Evolutionary conservation across 805 yeast genomes (phyloP).

Genomic region (Tetrapisispora nanseiensis): DNA sequence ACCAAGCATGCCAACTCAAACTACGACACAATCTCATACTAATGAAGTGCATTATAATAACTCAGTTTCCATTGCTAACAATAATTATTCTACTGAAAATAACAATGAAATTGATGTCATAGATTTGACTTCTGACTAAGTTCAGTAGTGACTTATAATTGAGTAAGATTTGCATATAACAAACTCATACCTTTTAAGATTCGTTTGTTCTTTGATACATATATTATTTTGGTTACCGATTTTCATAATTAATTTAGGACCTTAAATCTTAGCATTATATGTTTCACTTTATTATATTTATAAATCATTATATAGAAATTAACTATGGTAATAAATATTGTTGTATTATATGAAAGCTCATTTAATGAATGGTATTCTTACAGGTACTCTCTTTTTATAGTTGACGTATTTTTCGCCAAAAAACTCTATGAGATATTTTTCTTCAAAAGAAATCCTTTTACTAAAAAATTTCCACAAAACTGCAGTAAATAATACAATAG

Average conservation of each 20-base stretch:
- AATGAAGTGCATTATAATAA: background rate
- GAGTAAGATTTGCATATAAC: background rate
- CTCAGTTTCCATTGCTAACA: no score
- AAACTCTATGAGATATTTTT: slow-evolving; percentile 48
- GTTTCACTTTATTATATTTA: no score
- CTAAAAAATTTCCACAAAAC: slow-evolving; percentile 62
- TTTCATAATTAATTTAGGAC: no score
- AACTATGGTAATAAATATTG: background rate
- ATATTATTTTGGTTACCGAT: no score
- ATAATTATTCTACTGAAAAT: no score
- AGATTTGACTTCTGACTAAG: slow-evolving; percentile 19
- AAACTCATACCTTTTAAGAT: no score
- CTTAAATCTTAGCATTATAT: no score
- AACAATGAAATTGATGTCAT: slow-evolving; percentile 10
- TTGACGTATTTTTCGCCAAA: slow-evolving; percentile 57
- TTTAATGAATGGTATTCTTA: slow-evolving; percentile 56
- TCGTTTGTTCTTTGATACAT: background rate
- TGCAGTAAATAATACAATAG: slow-evolving; percentile 42
- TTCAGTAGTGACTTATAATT: background rate
- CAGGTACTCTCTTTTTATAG: slow-evolving; percentile 42
- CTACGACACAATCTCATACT: background rate
- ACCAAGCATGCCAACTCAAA: background rate
- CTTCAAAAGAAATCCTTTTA: slow-evolving; percentile 63
- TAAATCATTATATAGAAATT: no score
- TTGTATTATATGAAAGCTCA: slow-evolving; percentile 8